Base-by-base conservation (phyloP, 192 early-diverging fungal genomes). In the Podochytrium sp. region DNA sequence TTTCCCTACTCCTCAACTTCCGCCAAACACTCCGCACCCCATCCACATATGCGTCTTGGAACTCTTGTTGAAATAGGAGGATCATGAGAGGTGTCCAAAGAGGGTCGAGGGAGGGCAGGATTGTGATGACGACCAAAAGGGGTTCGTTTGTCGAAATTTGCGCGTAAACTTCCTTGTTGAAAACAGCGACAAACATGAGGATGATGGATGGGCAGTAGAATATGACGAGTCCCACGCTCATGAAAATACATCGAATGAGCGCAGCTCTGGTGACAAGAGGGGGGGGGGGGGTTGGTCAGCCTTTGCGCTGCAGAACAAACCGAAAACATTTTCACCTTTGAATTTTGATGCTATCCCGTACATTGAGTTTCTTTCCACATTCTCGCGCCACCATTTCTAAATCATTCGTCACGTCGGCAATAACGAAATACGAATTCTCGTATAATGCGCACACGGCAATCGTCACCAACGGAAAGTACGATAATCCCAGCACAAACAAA, bases 61-160 rank as follows among this genome's bases (percentile, higher is more conserved):
- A 71, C 34, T 77, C 63, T 53, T 50, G 20, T 50, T 71, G 58
- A 42, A 50, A 78, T 47, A 73, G 14, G 12, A 68, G 23, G 43
- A 79, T 71, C 58, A 71, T 47, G 33, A 71, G 12, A 1, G 57
- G 39, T 3, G 69, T 58, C 69, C 69, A 71, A 37, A 71, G 38
- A 18, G 69, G 55, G 43, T 71, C 69, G 5, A 71, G 42, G 7
- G 35, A 10, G 5, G 74, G 65, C 38, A 64, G 34, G 23, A 67
- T 34, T 37, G 29, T 43, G 29, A 66, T 43, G 41, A n/a, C 29
- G 38, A 56, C 18, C 41, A 63, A 5, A 38, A 50, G 2, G 14
- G 7, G n/a, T 38, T 43, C n/a, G 39, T 61, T 38, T 3, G n/a
- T 37, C 35, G 52, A 50, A 4, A 69, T 27, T 7, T 39, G 20